A percentile compares a stretch with the other conserved stretches of the same genome.
Conservation (phyloP, 202 grass and related monocot species). For the Zoysia matrella region DNA sequence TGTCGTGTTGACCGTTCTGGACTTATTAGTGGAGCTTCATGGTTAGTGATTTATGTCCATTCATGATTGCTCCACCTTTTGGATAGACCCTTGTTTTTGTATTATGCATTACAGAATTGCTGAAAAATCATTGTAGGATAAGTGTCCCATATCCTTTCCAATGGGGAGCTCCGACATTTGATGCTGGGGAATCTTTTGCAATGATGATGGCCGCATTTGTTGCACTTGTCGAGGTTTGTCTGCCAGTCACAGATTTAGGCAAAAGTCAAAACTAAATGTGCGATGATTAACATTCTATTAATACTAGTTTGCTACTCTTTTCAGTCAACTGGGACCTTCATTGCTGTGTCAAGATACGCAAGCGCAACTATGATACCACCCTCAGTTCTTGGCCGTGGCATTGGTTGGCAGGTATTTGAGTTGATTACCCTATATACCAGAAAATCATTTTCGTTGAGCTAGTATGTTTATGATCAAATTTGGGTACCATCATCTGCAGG, state of each 20-base stretch:
- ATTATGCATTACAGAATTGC: slow-evolving; percentile 7
- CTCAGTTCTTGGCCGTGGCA: slow-evolving; percentile 83
- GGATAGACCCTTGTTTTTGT: not conserved
- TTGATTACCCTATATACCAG: not conserved
- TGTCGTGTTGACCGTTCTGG: slow-evolving; percentile 88
- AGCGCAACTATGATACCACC: slow-evolving; percentile 85
- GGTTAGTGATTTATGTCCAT: slow-evolving; percentile 43
- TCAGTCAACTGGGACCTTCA: slow-evolving; percentile 80
- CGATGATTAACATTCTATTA: not conserved
- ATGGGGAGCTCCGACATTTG: slow-evolving; percentile 89
- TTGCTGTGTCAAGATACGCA: slow-evolving; percentile 78
- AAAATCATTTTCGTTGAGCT: not conserved
- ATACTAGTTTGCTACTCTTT: slow-evolving; percentile 17
- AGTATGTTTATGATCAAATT: not conserved
- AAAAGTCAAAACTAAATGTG: not conserved
- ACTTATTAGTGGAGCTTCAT: slow-evolving; percentile 74
- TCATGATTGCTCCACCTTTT: not conserved
- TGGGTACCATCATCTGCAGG: slow-evolving; percentile 47
- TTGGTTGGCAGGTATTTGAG: slow-evolving; percentile 83
- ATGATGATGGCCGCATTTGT: slow-evolving; percentile 92
- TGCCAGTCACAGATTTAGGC: not conserved
- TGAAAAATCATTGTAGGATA: slow-evolving; percentile 57
- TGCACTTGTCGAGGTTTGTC: slow-evolving; percentile 73
- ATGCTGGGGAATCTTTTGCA: slow-evolving; percentile 91
- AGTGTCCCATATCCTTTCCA: slow-evolving; percentile 87